Evolutionary conservation across 1,284 basidiomycete species (phyloP), one percentile per base, ranked within the genome.

Genomic region (Xerocomus minutiporus): DNA sequence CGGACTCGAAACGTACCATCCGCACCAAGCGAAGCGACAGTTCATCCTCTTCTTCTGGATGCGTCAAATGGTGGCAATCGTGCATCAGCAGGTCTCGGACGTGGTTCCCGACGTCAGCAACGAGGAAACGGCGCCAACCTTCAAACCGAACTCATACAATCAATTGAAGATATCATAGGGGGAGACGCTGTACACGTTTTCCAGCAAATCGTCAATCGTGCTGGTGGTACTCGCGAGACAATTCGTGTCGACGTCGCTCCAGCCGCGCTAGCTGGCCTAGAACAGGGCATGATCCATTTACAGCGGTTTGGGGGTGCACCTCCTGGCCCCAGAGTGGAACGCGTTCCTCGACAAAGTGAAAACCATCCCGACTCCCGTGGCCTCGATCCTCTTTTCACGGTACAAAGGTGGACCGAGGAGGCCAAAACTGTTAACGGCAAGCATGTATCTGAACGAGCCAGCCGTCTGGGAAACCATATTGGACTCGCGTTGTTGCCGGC

Each of bases 371-470:
- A 82, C 49, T 72, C 73, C 31, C 80, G 81, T 34, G 81, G 81
- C 29, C 81, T 91, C 48, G 84, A 88, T 48, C 94, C 94, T 3
- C 72, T 91, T 54, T 73, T 87, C 9, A 97, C 96, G 0, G 67
- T 86, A n/a, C 87, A 91, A 62, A 82, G 96, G 43, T 98, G 96
- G 95, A 74, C 80, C 1, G 94, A 97, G 63, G 95, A 97, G 70
- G 83, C 83, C 51, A 89, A 88, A 61, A 86, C 91, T 49, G 75
- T 93, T 13, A 84, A 93, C 54, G 84, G 89, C 34, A 80, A 84
- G 60, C 84, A 87, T 54, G 80, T 85, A 15, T 72, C 76, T 26
- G 82, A 88, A 59, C 78, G 93, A 20, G 75, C 83, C n/a, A 74
- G 75, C 15, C 86, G 83, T 61, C 67, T 95, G 25, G 74, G 76